Conservation (phyloP, 1,139 yeast genomes). For the Candida sp. region DNA sequence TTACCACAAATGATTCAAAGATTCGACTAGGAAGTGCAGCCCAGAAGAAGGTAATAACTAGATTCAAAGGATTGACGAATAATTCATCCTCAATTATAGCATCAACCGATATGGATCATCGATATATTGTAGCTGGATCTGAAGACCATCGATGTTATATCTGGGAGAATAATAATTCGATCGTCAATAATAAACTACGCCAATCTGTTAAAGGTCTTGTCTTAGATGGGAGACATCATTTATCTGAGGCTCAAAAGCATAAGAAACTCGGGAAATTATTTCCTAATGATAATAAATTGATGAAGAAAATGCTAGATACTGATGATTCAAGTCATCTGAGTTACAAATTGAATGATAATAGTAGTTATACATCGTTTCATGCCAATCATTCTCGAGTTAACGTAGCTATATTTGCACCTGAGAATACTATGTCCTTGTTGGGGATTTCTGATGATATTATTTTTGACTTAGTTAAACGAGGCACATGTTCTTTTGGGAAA, state of each 20-base stretch:
- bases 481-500: slow-evolving; percentile 10
- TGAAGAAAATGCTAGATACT: slow-evolving; percentile 19
- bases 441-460: slow-evolving; percentile 77
- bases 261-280: slow-evolving; percentile 27
- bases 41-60: slow-evolving; percentile 56
- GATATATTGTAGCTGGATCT: slow-evolving; percentile 54
- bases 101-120: slow-evolving; percentile 52
- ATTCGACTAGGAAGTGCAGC: slow-evolving; percentile 61
- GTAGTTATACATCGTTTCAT: slow-evolving; percentile 65
- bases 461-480: slow-evolving; percentile 52
- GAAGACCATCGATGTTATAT: slow-evolving; percentile 72
- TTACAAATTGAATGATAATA: slow-evolving; percentile 44
- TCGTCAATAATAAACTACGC: slow-evolving; percentile 36
- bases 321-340: slow-evolving; percentile 17
- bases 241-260: slow-evolving; percentile 31
- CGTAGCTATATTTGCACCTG: slow-evolving; percentile 77
- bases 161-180: slow-evolving; percentile 54
- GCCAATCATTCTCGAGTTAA: slow-evolving; percentile 76
- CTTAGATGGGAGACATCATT: slow-evolving; percentile 32
- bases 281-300: slow-evolving; percentile 31
- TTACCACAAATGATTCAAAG: slow-evolving; percentile 81
- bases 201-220: slow-evolving; percentile 32
- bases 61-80: slow-evolving; percentile 73
- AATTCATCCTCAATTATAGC: slow-evolving; percentile 73
- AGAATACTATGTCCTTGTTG: slow-evolving; percentile 59